phyloP scores from a whole-genome alignment of 495 filamentous ascomycete genomes.

The Thermothielavioides terrestris region DNA sequence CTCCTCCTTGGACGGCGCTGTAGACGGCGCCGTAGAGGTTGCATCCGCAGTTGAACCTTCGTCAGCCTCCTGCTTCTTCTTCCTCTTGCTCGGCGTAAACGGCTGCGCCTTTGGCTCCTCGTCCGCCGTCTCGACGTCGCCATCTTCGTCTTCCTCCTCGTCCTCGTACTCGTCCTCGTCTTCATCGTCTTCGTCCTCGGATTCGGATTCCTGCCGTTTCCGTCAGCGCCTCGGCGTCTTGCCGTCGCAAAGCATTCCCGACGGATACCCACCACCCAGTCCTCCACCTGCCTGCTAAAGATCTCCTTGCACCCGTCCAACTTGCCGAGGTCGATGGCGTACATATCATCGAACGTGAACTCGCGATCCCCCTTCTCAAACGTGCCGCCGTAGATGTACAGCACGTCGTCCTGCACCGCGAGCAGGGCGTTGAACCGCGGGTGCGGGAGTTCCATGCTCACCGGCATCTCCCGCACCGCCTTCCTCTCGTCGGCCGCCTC shows the following conservation, averaged over 20 bases:
- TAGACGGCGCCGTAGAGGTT: conserved; percentile 20
- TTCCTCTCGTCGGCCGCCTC: conserved; percentile 41
- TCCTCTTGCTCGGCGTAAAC: conserved; percentile 35
- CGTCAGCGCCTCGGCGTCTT: too few relatives aligned
- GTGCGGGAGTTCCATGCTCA: conserved; percentile 73
- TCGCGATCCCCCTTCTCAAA: conserved; percentile 92
- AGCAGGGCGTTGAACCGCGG: conserved; percentile 81
- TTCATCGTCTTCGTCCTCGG: conserved; percentile 59
- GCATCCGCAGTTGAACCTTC: conserved; percentile 29
- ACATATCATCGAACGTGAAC: conserved; percentile 90
- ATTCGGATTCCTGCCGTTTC: conserved; percentile 45
- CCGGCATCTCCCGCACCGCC: conserved; percentile 43
- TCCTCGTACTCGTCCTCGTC: conserved; percentile 62
- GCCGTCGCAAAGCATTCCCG: too few relatives aligned
- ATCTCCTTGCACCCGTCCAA: conserved; percentile 85
- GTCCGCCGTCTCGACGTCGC: conserved; percentile 39
- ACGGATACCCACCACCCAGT: conserved; percentile 58
- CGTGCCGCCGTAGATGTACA: conserved; percentile 91
- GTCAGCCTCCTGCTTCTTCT: conserved; percentile 38
- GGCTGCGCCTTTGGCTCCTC: conserved; percentile 22
- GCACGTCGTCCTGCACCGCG: conserved; percentile 79
- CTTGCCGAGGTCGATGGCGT: conserved; percentile 82
- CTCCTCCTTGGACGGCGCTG: conserved; percentile 31
- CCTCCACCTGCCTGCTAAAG: conserved; percentile 73
- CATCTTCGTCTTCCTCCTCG: conserved; percentile 57